These are phyloP conservation scores for Castanospermum australe DNA, from an alignment of 306 rosid genomes.

Conservation along the genomic window DNA sequence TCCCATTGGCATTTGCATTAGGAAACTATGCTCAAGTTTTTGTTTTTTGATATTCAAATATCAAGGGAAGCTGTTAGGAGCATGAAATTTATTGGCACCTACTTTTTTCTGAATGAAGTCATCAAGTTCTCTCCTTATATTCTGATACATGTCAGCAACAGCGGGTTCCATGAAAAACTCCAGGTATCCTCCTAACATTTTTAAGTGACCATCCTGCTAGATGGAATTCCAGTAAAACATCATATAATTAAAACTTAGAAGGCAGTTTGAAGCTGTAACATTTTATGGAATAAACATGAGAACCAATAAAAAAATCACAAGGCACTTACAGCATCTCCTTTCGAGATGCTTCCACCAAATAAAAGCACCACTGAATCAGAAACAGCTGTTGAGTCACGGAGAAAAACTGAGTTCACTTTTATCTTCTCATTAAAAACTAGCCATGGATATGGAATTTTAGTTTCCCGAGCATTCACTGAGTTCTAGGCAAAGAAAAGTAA, in stretches of 20 bases:
- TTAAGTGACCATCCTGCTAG: constrained; percentile 80
- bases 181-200: constrained; percentile 93
- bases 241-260: constrained; percentile 9
- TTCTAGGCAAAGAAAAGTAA: constrained; percentile 50
- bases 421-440: constrained; percentile 93
- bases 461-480: constrained; percentile 92
- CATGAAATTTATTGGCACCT: constrained; percentile 36
- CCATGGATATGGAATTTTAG: constrained; percentile 93
- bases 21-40: not conserved
- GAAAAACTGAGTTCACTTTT: constrained; percentile 94
- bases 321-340: constrained; percentile 69
- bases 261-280: not conserved
- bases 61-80: constrained; percentile 20
- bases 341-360: constrained; percentile 81
- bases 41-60: constrained; percentile 3
- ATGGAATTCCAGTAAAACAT: not conserved
- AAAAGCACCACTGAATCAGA: constrained; percentile 83
- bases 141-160: constrained; percentile 69
- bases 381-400: constrained; percentile 94
- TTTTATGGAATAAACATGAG: not conserved
- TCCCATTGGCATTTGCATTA: constrained; percentile 4
- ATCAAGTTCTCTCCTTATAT: constrained; percentile 72
- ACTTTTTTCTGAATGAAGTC: constrained; percentile 82
- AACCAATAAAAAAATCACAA: not conserved
- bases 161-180: constrained; percentile 89